Evolutionary conservation across 1,284 basidiomycete genomes (phyloP).

Genomic region (Clitocybe nebularis): DNA sequence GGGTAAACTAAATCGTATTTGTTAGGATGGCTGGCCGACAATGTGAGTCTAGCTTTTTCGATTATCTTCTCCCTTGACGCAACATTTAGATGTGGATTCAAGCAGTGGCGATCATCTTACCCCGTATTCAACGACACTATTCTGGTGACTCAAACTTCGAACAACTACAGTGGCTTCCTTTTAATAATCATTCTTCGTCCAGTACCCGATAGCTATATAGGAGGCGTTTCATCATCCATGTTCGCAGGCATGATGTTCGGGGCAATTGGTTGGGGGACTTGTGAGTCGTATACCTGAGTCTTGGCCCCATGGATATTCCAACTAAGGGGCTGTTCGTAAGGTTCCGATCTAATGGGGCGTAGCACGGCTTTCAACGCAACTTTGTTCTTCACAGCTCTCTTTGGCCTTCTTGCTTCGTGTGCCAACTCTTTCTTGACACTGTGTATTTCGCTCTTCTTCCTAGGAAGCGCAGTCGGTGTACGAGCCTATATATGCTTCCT

Average conservation of each 20-base stretch:
- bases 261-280: slow-evolving; percentile 88
- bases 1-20: slow-evolving; percentile 2
- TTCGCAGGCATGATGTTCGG: slow-evolving; percentile 97
- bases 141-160: slow-evolving; percentile 41
- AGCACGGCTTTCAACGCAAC: slow-evolving; percentile 91
- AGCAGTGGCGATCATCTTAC: slow-evolving; percentile 86
- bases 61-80: slow-evolving; percentile 24
- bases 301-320: slow-evolving; percentile 1
- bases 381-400: slow-evolving; percentile 84
- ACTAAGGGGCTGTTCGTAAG: slow-evolving; percentile 20
- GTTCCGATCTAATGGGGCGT: slow-evolving; percentile 81
- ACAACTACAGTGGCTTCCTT: slow-evolving; percentile 1
- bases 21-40: slow-evolving; percentile 82
- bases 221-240: slow-evolving; percentile 74
- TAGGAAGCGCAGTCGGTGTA: slow-evolving; percentile 90
- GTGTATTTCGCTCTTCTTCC: slow-evolving; percentile 78
- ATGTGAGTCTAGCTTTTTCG: slow-evolving; percentile 45
- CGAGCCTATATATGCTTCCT: slow-evolving; percentile 22
- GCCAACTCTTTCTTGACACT: slow-evolving; percentile 70
- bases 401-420: slow-evolving; percentile 82
- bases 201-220: slow-evolving; percentile 76
- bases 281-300: slow-evolving; percentile 42
- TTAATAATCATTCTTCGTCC: slow-evolving; percentile 10
- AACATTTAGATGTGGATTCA: slow-evolving; percentile 81
- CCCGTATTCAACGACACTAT: slow-evolving; percentile 88